Evolutionary conservation across 257 asterid species (phyloP).

Genomic region (Solanum pennellii): DNA sequence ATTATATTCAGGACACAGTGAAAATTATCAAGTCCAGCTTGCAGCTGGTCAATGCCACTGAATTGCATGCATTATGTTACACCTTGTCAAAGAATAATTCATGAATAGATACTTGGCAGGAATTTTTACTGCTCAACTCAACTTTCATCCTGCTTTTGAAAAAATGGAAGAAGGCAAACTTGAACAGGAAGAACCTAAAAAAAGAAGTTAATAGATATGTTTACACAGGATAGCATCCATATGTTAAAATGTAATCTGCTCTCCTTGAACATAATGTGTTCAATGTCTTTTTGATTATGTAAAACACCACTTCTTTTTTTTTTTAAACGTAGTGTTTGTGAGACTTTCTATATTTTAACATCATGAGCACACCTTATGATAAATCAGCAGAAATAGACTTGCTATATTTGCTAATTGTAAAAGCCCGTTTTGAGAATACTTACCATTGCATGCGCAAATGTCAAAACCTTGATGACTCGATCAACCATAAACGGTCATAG

Average conservation of each 20-base stretch:
- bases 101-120: slow-evolving; percentile 81
- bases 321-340: neutral
- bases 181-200: neutral
- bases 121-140: neutral
- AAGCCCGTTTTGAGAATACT: slow-evolving; percentile 48
- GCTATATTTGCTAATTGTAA: slow-evolving; percentile 52
- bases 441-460: neutral
- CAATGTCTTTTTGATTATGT: neutral
- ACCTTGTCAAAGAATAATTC: slow-evolving; percentile 69
- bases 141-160: neutral
- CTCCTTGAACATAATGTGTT: neutral
- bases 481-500: neutral
- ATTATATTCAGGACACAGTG: slow-evolving; percentile 30
- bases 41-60: slow-evolving; percentile 82
- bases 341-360: slow-evolving; percentile 24
- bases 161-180: neutral
- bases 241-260: neutral
- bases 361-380: slow-evolving; percentile 58
- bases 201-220: neutral
- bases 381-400: slow-evolving; percentile 77
- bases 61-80: slow-evolving; percentile 80
- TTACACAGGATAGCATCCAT: neutral
- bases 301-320: neutral
- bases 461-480: neutral
- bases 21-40: slow-evolving; percentile 47